These are phyloP conservation scores for Sporopachydermia lactativora DNA, from an alignment of 805 yeast species.

Conservation along the genomic window DNA sequence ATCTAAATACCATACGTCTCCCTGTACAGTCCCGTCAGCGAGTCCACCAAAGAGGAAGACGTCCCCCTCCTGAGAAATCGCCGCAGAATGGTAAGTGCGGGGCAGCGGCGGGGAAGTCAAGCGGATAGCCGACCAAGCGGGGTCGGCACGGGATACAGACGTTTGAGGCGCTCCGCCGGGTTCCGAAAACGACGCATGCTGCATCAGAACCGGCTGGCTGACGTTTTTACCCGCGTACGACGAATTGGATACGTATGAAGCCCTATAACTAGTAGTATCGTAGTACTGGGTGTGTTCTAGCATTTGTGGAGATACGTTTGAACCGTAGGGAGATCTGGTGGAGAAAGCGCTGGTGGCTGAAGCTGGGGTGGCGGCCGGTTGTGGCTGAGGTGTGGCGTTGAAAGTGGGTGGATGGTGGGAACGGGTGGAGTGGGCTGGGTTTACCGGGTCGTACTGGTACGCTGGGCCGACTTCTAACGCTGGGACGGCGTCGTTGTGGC, in stretches of 20 bases:
- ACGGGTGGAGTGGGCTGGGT: not conserved
- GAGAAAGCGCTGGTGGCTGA: not conserved
- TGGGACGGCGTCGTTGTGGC: no score
- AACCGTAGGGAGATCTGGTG: not conserved
- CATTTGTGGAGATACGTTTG: not conserved
- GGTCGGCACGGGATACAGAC: not conserved
- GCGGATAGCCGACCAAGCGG: conserved; percentile 1
- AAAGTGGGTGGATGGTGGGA: not conserved
- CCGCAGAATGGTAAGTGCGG: conserved; percentile 83
- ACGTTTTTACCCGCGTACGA: not conserved
- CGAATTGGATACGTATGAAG: not conserved
- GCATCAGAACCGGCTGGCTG: not conserved
- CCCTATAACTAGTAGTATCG: not conserved
- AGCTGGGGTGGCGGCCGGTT: not conserved
- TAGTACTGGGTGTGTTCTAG: not conserved
- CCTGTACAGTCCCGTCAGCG: conserved; percentile 82
- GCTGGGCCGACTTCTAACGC: not conserved
- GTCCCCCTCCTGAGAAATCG: conserved; percentile 71
- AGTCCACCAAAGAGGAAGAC: conserved; percentile 90
- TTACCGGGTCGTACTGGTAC: not conserved
- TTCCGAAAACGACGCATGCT: not conserved
- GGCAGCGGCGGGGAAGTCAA: conserved; percentile 71
- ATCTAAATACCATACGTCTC: conserved; percentile 85
- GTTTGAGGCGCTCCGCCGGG: no score
- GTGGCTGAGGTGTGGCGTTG: not conserved